phyloP scores from a whole-genome alignment of 495 filamentous ascomycete species.

The Poronia punctata region DNA sequence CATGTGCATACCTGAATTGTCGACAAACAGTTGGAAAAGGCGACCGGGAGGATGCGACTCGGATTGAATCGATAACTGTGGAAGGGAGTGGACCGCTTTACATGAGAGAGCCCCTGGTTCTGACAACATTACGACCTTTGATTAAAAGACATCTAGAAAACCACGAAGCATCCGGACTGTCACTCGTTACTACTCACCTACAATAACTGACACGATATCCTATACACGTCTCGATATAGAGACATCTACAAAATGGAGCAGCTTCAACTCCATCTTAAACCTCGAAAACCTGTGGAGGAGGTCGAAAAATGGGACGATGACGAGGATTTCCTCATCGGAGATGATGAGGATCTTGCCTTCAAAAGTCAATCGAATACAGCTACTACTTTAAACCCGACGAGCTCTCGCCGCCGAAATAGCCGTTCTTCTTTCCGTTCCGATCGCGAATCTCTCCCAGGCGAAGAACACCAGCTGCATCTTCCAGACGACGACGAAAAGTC shows the following conservation, averaged over 20 bases:
- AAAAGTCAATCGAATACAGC: conserved; percentile 57
- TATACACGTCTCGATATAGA: neutral
- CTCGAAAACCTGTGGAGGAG: conserved; percentile 48
- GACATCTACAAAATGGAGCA: conserved; percentile 43
- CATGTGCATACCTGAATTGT: conserved; percentile 4
- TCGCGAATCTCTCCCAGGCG: conserved; percentile 66
- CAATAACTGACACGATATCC: conserved; percentile 4
- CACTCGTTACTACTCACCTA: conserved; percentile 3
- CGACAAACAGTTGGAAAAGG: neutral
- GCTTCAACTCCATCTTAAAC: conserved; percentile 48
- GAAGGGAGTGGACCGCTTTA: conserved; percentile 7
- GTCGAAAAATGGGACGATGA: conserved; percentile 90
- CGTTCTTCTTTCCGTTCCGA: conserved; percentile 74
- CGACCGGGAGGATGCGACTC: conserved; percentile 10
- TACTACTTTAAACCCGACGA: conserved; percentile 19
- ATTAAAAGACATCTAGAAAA: no score
- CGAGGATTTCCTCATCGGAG: conserved; percentile 59
- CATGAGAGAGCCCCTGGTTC: no score
- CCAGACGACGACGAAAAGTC: conserved; percentile 73
- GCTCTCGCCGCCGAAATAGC: conserved; percentile 60
- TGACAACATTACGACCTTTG: neutral
- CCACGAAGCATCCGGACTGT: neutral
- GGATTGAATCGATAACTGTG: conserved; percentile 9
- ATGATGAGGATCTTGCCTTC: conserved; percentile 62
- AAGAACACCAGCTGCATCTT: conserved; percentile 77